Evolutionary conservation across 2,329 filamentous ascomycete species (phyloP), one percentile per base, ranked within the genome.

Genomic region (Ramichloridium luteum): DNA sequence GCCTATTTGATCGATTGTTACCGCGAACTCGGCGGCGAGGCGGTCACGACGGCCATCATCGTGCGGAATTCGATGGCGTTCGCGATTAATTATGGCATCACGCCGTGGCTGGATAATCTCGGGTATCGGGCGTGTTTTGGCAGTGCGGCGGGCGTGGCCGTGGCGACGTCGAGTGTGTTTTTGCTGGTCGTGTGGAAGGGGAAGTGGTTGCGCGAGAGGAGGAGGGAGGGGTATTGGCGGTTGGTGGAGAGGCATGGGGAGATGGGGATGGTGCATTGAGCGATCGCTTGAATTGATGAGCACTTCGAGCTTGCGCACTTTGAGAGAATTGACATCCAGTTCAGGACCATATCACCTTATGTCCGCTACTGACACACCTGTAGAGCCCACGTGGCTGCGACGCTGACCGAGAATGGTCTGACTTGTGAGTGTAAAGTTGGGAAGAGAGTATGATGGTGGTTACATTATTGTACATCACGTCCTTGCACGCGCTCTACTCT

Each of bases 11-110:
- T 62, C 22, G 59, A 62, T 33, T 59, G 54, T 37, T 63, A 62
- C 47, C 61, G 59, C 30, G 58, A 60, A 4, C 55, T 63, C 13
- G 52, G 54, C 3, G 58, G 57, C 1, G 58, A 63, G 35, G 56
- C 60, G 16, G 60, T 63, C 50, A 56, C 61, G 2, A 59, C 52
- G 16, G 52, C 64, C n/a, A 64, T 65, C 30, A 37, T 64, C 27
- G 57, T 65, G n/a, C 57, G 62, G 4, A 65, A 65, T 35, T 62
- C 61, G 3, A 61, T 65, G 49, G 57, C 56, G 0, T 65, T 65
- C 39, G 62, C 56, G 0, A 58, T 65, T 33, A 40, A 33, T 14
- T 70, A 72, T 44, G 66, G 66, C 23, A 50, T 64, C 34, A 62
- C 59, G 3, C 60, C 60, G 1, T 64, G 60, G 60, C 25, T 38